Evolutionary conservation across 1,284 basidiomycete genomes (phyloP).

Genomic region (Rhizoctonia solani): DNA sequence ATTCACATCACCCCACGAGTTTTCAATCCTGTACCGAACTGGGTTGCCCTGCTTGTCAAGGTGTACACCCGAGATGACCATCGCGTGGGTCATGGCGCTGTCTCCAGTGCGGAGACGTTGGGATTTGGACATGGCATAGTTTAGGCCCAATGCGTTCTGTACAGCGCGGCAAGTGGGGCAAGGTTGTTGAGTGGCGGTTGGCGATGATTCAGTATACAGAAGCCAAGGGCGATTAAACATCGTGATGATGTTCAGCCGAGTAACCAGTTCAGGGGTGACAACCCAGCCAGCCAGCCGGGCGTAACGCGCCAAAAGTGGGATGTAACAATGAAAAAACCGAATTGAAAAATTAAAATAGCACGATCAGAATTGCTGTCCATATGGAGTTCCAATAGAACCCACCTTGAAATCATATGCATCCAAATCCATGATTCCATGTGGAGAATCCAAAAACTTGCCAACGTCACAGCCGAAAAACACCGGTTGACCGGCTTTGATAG

Average conservation of each 20-base stretch:
- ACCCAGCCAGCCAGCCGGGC: too few relatives aligned
- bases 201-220: too few relatives aligned
- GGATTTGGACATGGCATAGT: conserved; percentile 72
- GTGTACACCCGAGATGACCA: conserved; percentile 89
- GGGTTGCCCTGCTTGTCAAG: conserved; percentile 76
- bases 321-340: too few relatives aligned
- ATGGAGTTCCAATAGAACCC: too few relatives aligned
- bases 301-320: too few relatives aligned
- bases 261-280: too few relatives aligned
- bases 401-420: conserved; percentile 82
- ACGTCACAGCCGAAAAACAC: conserved; percentile 96
- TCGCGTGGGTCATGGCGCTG: conserved; percentile 88
- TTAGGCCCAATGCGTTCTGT: conserved; percentile 62
- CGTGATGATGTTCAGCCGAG: too few relatives aligned
- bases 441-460: conserved; percentile 73
- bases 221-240: too few relatives aligned
- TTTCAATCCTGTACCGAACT: conserved; percentile 91
- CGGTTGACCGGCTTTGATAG: conserved; percentile 87
- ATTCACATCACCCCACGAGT: conserved; percentile 84
- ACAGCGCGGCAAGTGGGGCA: not conserved
- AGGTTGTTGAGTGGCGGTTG: conserved; percentile 29
- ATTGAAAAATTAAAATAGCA: too few relatives aligned
- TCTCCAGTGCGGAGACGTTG: conserved; percentile 82
- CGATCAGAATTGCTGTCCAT: too few relatives aligned
- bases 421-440: conserved; percentile 83